Conservation (phyloP, 371 early-diverging fungal genomes). For the Rhizomucor pusillus region DNA sequence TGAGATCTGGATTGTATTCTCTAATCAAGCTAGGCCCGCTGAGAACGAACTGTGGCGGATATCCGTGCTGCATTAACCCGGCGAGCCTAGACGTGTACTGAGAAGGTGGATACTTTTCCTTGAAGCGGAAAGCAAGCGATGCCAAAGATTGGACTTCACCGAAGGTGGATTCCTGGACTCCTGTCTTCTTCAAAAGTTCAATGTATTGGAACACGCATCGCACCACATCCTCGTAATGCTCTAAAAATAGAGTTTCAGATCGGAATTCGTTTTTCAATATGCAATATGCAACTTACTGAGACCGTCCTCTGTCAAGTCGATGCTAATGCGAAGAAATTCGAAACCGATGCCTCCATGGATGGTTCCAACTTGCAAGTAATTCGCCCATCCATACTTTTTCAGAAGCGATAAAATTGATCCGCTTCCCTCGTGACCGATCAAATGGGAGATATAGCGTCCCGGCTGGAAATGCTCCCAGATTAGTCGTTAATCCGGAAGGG, state of each 20-base stretch:
- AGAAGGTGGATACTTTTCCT: constrained; percentile 73
- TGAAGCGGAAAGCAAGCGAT: constrained; percentile 75
- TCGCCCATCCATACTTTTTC: constrained; percentile 88
- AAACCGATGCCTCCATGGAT: constrained; percentile 70
- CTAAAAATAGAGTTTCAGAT: constrained; percentile 19
- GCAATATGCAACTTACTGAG: constrained; percentile 42
- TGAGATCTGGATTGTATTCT: constrained; percentile 60
- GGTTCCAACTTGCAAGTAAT: constrained; percentile 67
- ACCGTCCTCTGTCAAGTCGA: constrained; percentile 86
- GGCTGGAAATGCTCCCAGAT: constrained; percentile 43
- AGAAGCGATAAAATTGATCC: constrained; percentile 87
- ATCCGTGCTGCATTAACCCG: constrained; percentile 63
- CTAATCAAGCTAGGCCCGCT: constrained; percentile 68
- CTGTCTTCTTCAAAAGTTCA: constrained; percentile 64
- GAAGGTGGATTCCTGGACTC: constrained; percentile 76
- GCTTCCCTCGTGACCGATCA: constrained; percentile 81
- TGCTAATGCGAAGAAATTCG: constrained; percentile 77
- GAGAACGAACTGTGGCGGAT: constrained; percentile 67
- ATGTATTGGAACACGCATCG: constrained; percentile 86
- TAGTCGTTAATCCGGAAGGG: background rate
- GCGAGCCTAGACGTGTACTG: constrained; percentile 61
- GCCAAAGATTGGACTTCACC: constrained; percentile 73
- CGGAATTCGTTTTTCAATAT: background rate
- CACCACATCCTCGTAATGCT: constrained; percentile 75
- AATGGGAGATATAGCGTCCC: constrained; percentile 67